These are phyloP conservation scores for Somion occarium DNA, from an alignment of 1,284 basidiomycete genomes.

Conservation along the genomic window DNA sequence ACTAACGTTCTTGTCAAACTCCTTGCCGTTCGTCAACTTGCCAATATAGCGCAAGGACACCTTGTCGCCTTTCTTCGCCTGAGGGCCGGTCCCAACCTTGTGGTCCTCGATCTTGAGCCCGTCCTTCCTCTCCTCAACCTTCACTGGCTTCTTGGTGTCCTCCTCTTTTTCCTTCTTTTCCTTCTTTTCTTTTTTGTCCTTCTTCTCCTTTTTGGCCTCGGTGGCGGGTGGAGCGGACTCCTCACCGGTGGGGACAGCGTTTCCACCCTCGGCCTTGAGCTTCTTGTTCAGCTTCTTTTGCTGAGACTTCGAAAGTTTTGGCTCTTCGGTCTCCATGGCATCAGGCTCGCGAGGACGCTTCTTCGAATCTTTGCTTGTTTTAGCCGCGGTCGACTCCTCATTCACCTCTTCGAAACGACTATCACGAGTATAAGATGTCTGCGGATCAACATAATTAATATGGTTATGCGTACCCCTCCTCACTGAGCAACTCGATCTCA, in stretches of 20 bases:
- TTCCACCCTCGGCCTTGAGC: slow-evolving; percentile 60
- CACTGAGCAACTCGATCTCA: slow-evolving; percentile 47
- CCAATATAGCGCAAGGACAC: slow-evolving; percentile 90
- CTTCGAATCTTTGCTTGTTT: slow-evolving; percentile 31
- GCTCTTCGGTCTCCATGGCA: slow-evolving; percentile 35
- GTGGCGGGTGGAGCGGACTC: slow-evolving; percentile 29
- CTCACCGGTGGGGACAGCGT: slow-evolving; percentile 43
- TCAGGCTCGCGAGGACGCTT: slow-evolving; percentile 65
- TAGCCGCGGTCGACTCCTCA: slow-evolving; percentile 24
- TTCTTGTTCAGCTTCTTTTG: slow-evolving; percentile 75
- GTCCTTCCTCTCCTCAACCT: slow-evolving; percentile 50
- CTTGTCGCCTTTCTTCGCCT: slow-evolving; percentile 82
- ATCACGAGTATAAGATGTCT: too few species aligned
- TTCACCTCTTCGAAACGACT: slow-evolving; percentile 65
- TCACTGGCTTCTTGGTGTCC: slow-evolving; percentile 35
- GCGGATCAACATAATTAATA: too few species aligned
- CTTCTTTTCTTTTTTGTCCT: slow-evolving; percentile 35
- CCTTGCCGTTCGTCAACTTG: slow-evolving; percentile 80
- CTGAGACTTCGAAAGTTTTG: slow-evolving; percentile 46
- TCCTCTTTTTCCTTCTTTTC: slow-evolving; percentile 48
- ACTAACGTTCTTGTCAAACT: slow-evolving; percentile 87
- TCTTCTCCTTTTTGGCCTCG: slow-evolving; percentile 33
- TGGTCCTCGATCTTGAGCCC: slow-evolving; percentile 80
- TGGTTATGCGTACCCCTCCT: too few species aligned
- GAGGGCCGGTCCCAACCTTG: slow-evolving; percentile 76